Conservation (phyloP, 345 rosid genomes). For the Euphorbia pulcherrima region DNA sequence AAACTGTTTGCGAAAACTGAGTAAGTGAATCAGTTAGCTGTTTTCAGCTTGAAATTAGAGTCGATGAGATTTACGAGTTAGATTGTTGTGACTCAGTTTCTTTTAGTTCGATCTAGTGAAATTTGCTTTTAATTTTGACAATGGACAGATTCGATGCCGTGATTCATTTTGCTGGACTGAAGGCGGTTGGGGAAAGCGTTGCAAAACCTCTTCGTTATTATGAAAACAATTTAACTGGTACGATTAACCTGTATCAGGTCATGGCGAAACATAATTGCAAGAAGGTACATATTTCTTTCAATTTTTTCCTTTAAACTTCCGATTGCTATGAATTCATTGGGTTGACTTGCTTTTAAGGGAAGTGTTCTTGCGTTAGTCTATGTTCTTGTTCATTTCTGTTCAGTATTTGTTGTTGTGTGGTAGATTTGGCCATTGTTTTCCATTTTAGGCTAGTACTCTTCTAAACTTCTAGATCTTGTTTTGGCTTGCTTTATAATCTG, state of each 20-base stretch:
- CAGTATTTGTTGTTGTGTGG: not conserved
- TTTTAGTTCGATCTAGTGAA: too few relatives aligned
- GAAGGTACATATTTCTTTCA: constrained; percentile 35
- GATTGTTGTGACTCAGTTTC: too few relatives aligned
- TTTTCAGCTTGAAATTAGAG: too few relatives aligned
- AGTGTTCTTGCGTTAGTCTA: not conserved
- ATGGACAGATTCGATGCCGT: constrained; percentile 77
- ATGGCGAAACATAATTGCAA: constrained; percentile 74
- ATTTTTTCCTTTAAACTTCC: not conserved
- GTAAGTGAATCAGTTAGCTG: constrained; percentile 42
- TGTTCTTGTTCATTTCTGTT: not conserved
- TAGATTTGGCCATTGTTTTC: not conserved
- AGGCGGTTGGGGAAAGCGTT: constrained; percentile 92
- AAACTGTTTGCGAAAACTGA: constrained; percentile 62
- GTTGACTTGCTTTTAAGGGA: constrained; percentile 1
- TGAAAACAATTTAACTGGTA: constrained; percentile 70
- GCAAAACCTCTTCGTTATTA: constrained; percentile 73
- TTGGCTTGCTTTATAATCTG: too few relatives aligned
- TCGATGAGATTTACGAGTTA: too few relatives aligned
- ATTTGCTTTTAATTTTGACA: constrained; percentile 6
- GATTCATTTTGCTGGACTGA: constrained; percentile 91
- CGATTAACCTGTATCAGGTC: constrained; percentile 63
- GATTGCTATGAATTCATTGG: not conserved
- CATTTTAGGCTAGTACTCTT: not conserved
- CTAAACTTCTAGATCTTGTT: too few relatives aligned